Percentiles rank a stretch among this genome's conserved stretches.
phyloP scores from a whole-genome alignment of 108 stramenopile genomes.

The Craspedostauros australis region DNA sequence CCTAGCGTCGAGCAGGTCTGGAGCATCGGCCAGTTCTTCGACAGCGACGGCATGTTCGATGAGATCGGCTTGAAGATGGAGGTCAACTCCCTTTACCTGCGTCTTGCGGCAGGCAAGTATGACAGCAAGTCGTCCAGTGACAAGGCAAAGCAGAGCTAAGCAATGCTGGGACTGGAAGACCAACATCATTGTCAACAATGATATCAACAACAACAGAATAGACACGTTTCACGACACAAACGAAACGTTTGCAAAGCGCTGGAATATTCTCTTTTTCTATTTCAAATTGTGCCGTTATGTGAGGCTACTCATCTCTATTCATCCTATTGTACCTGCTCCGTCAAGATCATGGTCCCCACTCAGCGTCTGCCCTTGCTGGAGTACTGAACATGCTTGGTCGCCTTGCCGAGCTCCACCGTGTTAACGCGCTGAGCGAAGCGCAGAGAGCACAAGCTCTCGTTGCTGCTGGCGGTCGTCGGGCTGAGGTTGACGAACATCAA shows the following conservation, averaged over 20 bases:
- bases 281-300: too few relatives aligned
- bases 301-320: too few relatives aligned
- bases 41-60: conserved; percentile 89
- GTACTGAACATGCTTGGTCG: conserved; percentile 77
- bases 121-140: too few relatives aligned
- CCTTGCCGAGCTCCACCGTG: conserved; percentile 75
- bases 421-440: conserved; percentile 86
- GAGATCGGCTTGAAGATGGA: conserved; percentile 65
- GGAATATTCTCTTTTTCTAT: too few relatives aligned
- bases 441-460: conserved; percentile 90
- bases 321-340: too few relatives aligned
- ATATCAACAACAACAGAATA: too few relatives aligned
- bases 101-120: conserved; percentile 66
- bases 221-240: too few relatives aligned
- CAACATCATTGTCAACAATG: too few relatives aligned
- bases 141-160: too few relatives aligned
- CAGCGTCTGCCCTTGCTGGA: conserved; percentile 14
- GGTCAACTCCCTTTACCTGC: conserved; percentile 51
- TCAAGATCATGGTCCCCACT: neutral
- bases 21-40: conserved; percentile 89
- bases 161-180: too few relatives aligned
- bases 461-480: conserved; percentile 73
- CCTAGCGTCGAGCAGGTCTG: conserved; percentile 67
- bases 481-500: conserved; percentile 94
- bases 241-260: too few relatives aligned